Evolutionary conservation across 2,329 filamentous ascomycete species (phyloP).

Genomic region (Cladosporium cucumerinum): DNA sequence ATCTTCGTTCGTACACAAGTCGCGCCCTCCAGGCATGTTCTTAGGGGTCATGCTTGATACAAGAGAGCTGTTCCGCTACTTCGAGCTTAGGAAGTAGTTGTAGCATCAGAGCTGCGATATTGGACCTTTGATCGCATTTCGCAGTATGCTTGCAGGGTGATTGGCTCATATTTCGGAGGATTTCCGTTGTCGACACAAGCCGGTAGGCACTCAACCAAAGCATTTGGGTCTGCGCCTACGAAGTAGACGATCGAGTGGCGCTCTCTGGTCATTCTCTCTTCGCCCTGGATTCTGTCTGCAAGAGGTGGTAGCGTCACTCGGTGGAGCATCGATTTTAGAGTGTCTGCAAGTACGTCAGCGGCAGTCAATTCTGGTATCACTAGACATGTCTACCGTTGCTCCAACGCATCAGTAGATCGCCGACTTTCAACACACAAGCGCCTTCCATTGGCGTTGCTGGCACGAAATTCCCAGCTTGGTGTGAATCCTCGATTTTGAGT

Average conservation of each 20-base stretch:
- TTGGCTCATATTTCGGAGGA: conserved; percentile 40
- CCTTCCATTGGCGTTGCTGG: conserved; percentile 32
- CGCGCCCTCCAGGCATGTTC: not conserved
- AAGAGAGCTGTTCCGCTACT: not conserved
- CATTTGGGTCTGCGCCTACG: conserved; percentile 37
- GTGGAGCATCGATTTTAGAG: conserved; percentile 39
- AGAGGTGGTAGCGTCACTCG: conserved; percentile 36
- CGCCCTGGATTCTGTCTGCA: conserved; percentile 21
- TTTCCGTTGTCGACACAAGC: conserved; percentile 31
- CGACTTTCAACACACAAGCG: conserved; percentile 40
- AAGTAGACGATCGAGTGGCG: conserved; percentile 44
- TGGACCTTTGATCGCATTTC: conserved; percentile 30
- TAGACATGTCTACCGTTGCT: conserved; percentile 27
- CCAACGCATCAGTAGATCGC: conserved; percentile 42
- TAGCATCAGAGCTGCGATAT: not conserved
- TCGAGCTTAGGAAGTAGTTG: not conserved
- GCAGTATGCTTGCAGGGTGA: conserved; percentile 39
- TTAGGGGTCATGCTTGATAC: not conserved
- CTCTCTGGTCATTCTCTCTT: conserved; percentile 30
- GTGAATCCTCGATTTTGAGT: conserved; percentile 38
- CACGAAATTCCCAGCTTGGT: conserved; percentile 29
- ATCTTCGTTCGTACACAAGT: not conserved
- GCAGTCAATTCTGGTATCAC: not conserved
- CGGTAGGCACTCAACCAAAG: conserved; percentile 40
- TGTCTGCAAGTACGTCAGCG: conserved; percentile 21